Evolutionary conservation across 208 protist genomes (phyloP).

Genomic region (Blastocrithidia nonstop): DNA sequence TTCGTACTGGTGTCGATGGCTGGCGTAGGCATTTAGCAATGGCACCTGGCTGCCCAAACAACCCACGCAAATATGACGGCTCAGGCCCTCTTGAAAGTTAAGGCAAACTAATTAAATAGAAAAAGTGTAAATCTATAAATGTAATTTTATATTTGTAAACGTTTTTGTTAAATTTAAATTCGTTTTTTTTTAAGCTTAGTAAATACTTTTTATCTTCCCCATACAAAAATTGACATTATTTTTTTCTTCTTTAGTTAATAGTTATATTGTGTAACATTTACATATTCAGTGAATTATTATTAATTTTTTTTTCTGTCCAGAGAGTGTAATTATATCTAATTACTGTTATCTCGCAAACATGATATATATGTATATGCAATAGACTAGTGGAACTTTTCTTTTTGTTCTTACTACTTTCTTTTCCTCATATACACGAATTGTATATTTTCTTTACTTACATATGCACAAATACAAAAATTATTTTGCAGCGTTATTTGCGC

Average conservation of each 20-base stretch:
- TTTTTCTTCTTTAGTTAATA: not conserved
- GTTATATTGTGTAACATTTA: no score
- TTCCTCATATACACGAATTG: not conserved
- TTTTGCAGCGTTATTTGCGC: not conserved
- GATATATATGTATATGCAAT: constrained; percentile 3
- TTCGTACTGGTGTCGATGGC: constrained; percentile 39
- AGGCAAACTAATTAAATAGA: not conserved
- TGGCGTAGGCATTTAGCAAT: constrained; percentile 68
- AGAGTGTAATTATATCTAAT: no score
- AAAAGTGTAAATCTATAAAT: not conserved
- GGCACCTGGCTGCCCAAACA: constrained; percentile 71
- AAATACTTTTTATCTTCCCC: not conserved
- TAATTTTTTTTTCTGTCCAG: no score
- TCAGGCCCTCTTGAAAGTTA: constrained; percentile 16
- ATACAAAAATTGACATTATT: not conserved
- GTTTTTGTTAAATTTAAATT: not conserved
- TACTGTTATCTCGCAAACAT: no score
- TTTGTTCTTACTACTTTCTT: constrained; percentile 3
- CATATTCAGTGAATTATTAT: no score
- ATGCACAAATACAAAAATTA: not conserved
- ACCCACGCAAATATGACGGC: constrained; percentile 70
- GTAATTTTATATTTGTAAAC: no score
- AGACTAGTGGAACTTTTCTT: not conserved
- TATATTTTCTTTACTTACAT: not conserved
- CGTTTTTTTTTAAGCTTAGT: constrained; percentile 3